phyloP scores from a whole-genome alignment of 257 asterid species.

The Ajuga chamaepitys region DNA sequence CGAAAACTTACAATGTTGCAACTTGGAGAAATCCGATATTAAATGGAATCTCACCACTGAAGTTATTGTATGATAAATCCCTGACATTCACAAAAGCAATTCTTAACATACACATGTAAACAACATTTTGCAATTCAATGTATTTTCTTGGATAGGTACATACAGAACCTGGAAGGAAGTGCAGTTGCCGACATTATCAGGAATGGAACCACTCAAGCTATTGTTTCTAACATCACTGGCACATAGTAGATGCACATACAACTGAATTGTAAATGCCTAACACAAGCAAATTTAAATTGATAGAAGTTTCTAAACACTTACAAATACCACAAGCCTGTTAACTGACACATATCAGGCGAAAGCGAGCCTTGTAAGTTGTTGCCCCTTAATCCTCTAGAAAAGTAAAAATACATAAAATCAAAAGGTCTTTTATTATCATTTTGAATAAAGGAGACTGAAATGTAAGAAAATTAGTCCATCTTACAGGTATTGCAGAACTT shows the following conservation, averaged over 20 bases:
- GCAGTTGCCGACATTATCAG: constrained; percentile 83
- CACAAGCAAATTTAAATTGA: no score
- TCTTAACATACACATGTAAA: neutral
- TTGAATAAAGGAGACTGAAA: neutral
- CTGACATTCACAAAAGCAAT: constrained; percentile 25
- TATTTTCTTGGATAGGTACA: constrained; percentile 30
- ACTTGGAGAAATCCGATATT: constrained; percentile 98
- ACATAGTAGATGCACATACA: neutral
- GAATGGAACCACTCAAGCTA: constrained; percentile 85
- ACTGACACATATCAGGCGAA: constrained; percentile 94
- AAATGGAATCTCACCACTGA: constrained; percentile 83
- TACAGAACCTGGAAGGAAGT: constrained; percentile 98
- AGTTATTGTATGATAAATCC: constrained; percentile 84
- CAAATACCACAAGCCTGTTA: constrained; percentile 96
- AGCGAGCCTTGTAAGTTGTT: constrained; percentile 80
- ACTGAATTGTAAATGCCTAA: no score
- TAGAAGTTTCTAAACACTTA: no score
- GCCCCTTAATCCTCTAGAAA: constrained; percentile 75
- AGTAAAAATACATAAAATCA: neutral
- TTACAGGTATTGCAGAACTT: constrained; percentile 88
- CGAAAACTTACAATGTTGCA: constrained; percentile 78
- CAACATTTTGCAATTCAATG: neutral
- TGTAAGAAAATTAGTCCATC: constrained; percentile 15
- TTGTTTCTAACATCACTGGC: constrained; percentile 92
- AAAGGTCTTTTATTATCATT: neutral